phyloP scores from a whole-genome alignment of 441 rosid species.

The Erysimum pusillum region DNA sequence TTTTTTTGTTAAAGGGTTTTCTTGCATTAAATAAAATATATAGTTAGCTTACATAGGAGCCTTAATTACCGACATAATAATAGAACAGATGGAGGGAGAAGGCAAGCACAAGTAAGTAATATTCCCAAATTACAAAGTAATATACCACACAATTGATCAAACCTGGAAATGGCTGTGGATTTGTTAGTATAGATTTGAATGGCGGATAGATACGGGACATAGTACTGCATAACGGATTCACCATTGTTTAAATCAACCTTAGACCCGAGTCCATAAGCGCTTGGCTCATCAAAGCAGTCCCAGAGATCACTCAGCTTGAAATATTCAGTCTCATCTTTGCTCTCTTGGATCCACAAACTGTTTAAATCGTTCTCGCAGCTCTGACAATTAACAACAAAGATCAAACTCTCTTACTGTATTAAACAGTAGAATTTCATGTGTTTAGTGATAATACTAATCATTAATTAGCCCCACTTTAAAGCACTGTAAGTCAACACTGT shows the following conservation, averaged over 20 bases:
- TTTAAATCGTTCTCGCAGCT: conserved; percentile 52
- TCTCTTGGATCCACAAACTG: conserved; percentile 62
- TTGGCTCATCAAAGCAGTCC: conserved; percentile 72
- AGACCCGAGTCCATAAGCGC: conserved; percentile 74
- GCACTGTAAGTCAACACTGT: conserved; percentile 10
- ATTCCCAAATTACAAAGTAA: background rate
- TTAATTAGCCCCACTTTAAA: background rate
- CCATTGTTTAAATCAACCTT: conserved; percentile 49
- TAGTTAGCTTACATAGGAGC: no score
- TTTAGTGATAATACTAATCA: conserved; percentile 5
- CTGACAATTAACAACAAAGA: conserved; percentile 42
- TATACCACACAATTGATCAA: background rate
- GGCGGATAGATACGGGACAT: conserved; percentile 77
- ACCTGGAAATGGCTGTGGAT: conserved; percentile 58
- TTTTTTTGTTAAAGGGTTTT: no score
- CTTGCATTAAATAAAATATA: no score
- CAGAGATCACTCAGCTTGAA: conserved; percentile 71
- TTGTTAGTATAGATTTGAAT: conserved; percentile 69
- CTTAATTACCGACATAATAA: no score
- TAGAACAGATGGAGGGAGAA: no score
- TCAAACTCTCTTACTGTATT: background rate
- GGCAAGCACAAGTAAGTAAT: no score
- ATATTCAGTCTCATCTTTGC: conserved; percentile 58
- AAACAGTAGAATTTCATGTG: background rate
- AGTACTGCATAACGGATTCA: conserved; percentile 62